phyloP scores from a whole-genome alignment of 805 yeast genomes.

The Cyberlindnera mississippiensis region DNA sequence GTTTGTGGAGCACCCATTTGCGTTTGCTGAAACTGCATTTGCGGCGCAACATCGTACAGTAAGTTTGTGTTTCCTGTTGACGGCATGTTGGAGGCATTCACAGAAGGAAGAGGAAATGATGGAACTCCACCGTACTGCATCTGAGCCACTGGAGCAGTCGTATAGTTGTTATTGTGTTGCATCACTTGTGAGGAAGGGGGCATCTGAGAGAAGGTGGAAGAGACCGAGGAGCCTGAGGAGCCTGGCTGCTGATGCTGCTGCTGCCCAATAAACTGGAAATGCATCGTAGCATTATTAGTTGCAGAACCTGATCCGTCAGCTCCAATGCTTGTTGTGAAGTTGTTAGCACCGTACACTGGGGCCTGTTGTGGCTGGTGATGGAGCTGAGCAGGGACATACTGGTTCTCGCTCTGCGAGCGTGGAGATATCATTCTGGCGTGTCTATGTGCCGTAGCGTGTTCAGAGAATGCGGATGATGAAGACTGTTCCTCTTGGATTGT shows the following conservation, averaged over 20 bases:
- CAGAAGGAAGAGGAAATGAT: conserved; percentile 4
- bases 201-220: conserved; percentile 2
- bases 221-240: conserved; percentile 7
- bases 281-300: not conserved
- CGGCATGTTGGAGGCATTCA: not conserved
- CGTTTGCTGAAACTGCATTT: conserved; percentile 1
- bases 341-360: not conserved
- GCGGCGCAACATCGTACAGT: not conserved
- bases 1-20: conserved; percentile 1
- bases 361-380: not conserved
- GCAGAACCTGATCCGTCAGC: not conserved
- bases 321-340: not conserved
- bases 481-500: not conserved
- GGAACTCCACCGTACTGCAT: not conserved
- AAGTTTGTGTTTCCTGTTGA: not conserved
- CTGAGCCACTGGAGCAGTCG: not conserved
- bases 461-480: not conserved
- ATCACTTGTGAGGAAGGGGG: conserved; percentile 4
- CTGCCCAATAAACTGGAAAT: not conserved
- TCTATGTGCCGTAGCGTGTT: not conserved
- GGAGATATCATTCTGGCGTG: conserved; percentile 6
- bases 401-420: conserved; percentile 8
- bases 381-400: conserved; percentile 3
- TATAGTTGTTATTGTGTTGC: conserved; percentile 7
- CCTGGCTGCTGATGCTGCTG: not conserved